Base-by-base conservation (phyloP, 2,329 filamentous ascomycete genomes). In the Fusarium buharicum region DNA sequence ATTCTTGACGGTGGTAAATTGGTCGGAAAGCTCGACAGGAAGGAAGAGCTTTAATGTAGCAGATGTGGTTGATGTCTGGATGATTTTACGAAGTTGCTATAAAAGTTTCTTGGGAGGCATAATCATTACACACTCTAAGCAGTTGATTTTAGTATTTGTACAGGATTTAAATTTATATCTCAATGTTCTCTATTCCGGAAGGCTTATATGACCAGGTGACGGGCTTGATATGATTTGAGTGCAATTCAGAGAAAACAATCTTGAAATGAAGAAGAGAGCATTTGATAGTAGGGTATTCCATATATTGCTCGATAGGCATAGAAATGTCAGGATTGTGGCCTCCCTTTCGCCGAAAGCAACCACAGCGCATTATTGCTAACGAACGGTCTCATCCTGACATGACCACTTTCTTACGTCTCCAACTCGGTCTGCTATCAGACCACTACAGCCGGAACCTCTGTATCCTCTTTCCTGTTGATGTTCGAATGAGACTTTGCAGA, bases 21-120 rank as follows among this genome's bases (percentile, higher is more conserved):
- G 41, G 63, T 62, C 6, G 71, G 72, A 33, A 74, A 74, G 50
- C 61, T 74, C 4, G 72, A 74, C 41, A 56, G 72, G 14, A 57
- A 68, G 36, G 65, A 68, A 9, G 62, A 66, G n/a, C 53, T 38
- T 14, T 40, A 11, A 45, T 31, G 1, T 20, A 14, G 4, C 4
- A 16, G n/a, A 11, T 2, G 8, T 24, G 3, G 18, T 8, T 50
- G 16, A 59, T 47, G 48, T 43, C 24, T 6, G 12, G 20, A 59
- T 18, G 56, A 55, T 12, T 9, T 57, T 6, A 59, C 6, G 36
- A 17, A 37, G 5, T n/a, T 20, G 16, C 6, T 9, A 37, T 37
- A 10, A 13, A 13, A 13, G 8, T 8, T 20, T 20, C 4, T 9
- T 20, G 12, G 12, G 12, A 14, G 30, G 12, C 30, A 14, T n/a